These are phyloP conservation scores for Echinochloa phyllopogon DNA, from an alignment of 176 grass and related monocot genomes.

Conservation along the genomic window DNA sequence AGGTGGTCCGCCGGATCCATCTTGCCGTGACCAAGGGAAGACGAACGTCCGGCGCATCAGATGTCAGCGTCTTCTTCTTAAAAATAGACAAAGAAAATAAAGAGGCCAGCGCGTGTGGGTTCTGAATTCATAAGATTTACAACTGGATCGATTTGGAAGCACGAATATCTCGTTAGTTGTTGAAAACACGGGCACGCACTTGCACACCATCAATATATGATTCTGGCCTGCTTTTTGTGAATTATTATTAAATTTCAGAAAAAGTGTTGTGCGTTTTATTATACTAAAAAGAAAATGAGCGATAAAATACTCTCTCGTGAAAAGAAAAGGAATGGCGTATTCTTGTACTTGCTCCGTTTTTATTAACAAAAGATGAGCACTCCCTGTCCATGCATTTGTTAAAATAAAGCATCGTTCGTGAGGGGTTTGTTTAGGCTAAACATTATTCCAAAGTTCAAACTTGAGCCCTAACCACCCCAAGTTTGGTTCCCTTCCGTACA, in stretches of 20 bases:
- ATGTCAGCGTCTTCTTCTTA: not conserved
- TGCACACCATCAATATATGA: not conserved
- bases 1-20: slow-evolving; percentile 4
- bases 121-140: not conserved
- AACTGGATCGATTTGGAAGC: not conserved
- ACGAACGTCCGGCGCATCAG: not conserved
- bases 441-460: not conserved
- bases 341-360: slow-evolving; percentile 18
- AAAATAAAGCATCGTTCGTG: slow-evolving; percentile 6
- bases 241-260: not conserved
- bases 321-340: not conserved
- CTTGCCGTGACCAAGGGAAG: not conserved
- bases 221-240: not conserved
- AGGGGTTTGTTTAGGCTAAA: slow-evolving; percentile 23
- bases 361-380: not conserved
- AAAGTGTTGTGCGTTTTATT: not conserved
- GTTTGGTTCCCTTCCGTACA: slow-evolving; percentile 39
- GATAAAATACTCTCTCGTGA: not conserved
- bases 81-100: no score
- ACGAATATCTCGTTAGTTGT: no score
- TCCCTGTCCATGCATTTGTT: slow-evolving; percentile 16
- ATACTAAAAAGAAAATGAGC: not conserved
- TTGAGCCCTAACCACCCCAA: slow-evolving; percentile 31
- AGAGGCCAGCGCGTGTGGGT: not conserved
- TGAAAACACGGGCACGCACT: no score